Evolutionary conservation across 192 early-diverging fungal species (phyloP), one percentile per base, ranked within the genome.

Genomic region (Rhizoclosmatium globosum): DNA sequence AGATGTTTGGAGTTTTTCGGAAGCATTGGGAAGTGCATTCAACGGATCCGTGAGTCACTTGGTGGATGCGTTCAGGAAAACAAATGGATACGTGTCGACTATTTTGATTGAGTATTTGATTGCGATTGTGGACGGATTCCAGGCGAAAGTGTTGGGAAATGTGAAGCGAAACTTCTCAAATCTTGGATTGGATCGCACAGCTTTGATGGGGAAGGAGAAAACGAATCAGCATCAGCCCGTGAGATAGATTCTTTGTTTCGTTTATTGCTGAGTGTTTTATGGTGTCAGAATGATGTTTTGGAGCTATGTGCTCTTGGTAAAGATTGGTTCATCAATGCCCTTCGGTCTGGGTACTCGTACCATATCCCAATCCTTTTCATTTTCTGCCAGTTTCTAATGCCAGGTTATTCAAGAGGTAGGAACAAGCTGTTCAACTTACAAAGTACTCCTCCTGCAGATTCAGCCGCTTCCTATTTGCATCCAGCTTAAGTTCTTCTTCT

Each of bases 391-490:
- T 62, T 83, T 83, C 82, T 83, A 45, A 39, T 42, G 48, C 42
- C 7, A 42, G 15, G 45, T 11, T 44, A 23, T 47, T 3, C 1
- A 73, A 46, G 53, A 69, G 19, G 39, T 46, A 31, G 31, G 31
- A 31, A 31, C 31, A 31, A 31, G 31, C 31, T 31, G 31, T 31
- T 31, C 31, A n/a, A 64, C 83, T 56, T 69, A 85, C 83, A 68
- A 73, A 85, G 66, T 85, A 85, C 59, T 81, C 83, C 57, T 85
- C 81, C 74, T 81, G 83, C 38, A 85, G 19, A 61, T 82, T 73
- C 19, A 85, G 76, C 44, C 59, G 71, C 60, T 80, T 74, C 47
- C 62, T 23, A 31, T 75, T 56, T 38, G 64, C 42, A 43, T 80
- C 80, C 23, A 82, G 57, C 62, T 82, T 68, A 47, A 85, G 66